Base-by-base conservation (phyloP, 176 grass and related monocot genomes). In the Avena sativa region DNA sequence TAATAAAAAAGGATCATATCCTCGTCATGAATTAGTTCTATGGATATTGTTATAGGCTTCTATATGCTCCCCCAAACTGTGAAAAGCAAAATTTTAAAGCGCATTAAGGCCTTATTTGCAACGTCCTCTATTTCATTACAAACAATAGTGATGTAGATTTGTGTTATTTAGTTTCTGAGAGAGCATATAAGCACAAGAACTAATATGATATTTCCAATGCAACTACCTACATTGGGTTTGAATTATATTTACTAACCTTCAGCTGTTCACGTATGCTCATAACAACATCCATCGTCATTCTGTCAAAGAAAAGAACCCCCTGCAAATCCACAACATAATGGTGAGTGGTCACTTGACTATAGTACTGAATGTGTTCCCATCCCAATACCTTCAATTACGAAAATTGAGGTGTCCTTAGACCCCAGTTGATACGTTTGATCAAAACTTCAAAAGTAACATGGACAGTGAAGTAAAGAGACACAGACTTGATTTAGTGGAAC, bases 281-380 rank as follows among this genome's bases (percentile, higher is more conserved):
- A 88, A 98, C 86, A 82, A 96, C 89, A 89, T 96, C 96, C 84
- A 79, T 78, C 79, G 86, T 81, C 96, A 98, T 98, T 88, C 96
- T 92, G 88, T 98, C 93, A 88, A 98, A 91, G 87, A 94, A 98
- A 89, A 98, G 90, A 88, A 92, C 66, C n/a, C 96, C 96, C 96
- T 98, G 88, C 69, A 90, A 85, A 91, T 86, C 26, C 73, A 90
- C 81, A 91, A 76, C 55, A 14, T 80, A 28, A 87, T 75, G 52
- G 72, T 48, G 63, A 71, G 63, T 36, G 14, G 46, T 47, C 47
- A 51, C 46, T 44, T 79, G 32, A 72, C 60, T 63, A 82, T 79
- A 75, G n/a, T 82, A 69, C 23, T 55, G 11, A 57, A 55, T 83
- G 25, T 87, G 48, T 21, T 65, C 71, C 21, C 59, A 80, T 79